Evolutionary conservation across 1,284 basidiomycete species (phyloP), one percentile per base, ranked within the genome.

Genomic region (Coniophora puteana): DNA sequence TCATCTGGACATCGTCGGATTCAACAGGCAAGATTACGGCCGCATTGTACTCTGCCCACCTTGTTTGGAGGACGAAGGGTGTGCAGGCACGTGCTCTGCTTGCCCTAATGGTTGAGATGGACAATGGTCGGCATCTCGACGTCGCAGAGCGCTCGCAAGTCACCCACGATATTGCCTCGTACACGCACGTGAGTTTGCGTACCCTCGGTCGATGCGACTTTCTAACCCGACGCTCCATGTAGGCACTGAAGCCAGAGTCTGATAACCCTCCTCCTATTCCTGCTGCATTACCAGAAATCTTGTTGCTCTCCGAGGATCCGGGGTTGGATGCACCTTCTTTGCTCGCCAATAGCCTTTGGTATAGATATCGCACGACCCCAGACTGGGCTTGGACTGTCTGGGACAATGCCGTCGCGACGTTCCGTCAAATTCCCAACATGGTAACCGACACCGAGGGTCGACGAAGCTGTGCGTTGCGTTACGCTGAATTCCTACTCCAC

Each of bases 321-420:
- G 68, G 71, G 41, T 64, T 66, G 0, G 78, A 81, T 42, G 80
- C 79, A 3, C 74, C 83, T 2, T 78, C 79, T 1, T 71, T 74
- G 36, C 74, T 89, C n/a, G 84, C 83, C 1, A 84, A 83, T 54
- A 68, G 73, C 42, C 62, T 91, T 18, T 88, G 85, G 85, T 82
- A 85, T 61, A 84, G 86, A 54, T 89, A 88, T 52, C 75, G 81
- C 27, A 75, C 74, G 4, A 77, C 82, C 0, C 55, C 64, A 8
- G 74, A 85, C 47, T 89, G 86, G 86, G 82, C 75, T 2, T 82
- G 76, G 73, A 81, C 80, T 48, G 82, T 84, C 8, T 88, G 88
- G 84, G 84, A 89, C 50, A 86, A 85, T 51, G 78, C 80, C 2
- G 67, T 90, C 35, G 76, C 80, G 5, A 80, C 78, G 42, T 63